A percentile compares a stretch with the other conserved stretches of the same genome.
Evolutionary conservation across 75 land plant species (phyloP).

Genomic region (Pseudotsuga menziesii): DNA sequence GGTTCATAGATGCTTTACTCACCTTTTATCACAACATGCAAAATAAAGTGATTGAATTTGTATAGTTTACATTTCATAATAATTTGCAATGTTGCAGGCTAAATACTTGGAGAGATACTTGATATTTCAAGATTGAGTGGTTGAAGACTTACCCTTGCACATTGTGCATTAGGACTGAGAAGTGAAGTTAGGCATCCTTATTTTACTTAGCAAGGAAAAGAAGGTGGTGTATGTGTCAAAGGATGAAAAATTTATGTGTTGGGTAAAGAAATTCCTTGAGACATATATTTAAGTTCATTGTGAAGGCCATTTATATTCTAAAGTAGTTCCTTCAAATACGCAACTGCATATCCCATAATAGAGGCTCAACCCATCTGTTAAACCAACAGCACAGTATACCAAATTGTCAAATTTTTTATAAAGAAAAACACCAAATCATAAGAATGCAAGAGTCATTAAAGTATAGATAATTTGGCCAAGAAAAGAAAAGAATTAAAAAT

Average conservation of each 20-base stretch:
- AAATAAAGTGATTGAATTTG: neutral
- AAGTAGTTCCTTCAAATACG: conserved; percentile 79
- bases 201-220: conserved; percentile 62
- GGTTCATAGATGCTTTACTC: neutral
- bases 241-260: conserved; percentile 46
- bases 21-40: neutral
- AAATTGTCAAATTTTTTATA: neutral
- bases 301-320: conserved; percentile 93
- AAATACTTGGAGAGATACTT: neutral
- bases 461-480: neutral
- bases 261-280: conserved; percentile 44
- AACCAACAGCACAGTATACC: neutral
- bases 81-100: conserved; percentile 14
- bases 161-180: conserved; percentile 72
- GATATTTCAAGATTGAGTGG: neutral
- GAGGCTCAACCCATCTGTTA: conserved; percentile 95
- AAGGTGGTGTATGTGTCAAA: conserved; percentile 52
- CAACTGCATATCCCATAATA: conserved; percentile 96
- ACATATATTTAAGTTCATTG: conserved; percentile 74
- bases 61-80: neutral
- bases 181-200: conserved; percentile 75
- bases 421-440: neutral
- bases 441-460: neutral
- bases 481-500: neutral
- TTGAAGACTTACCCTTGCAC: conserved; percentile 59